Base-by-base conservation (phyloP, 169 alveolate genomes). In the Cryptosporidium ryanae region DNA sequence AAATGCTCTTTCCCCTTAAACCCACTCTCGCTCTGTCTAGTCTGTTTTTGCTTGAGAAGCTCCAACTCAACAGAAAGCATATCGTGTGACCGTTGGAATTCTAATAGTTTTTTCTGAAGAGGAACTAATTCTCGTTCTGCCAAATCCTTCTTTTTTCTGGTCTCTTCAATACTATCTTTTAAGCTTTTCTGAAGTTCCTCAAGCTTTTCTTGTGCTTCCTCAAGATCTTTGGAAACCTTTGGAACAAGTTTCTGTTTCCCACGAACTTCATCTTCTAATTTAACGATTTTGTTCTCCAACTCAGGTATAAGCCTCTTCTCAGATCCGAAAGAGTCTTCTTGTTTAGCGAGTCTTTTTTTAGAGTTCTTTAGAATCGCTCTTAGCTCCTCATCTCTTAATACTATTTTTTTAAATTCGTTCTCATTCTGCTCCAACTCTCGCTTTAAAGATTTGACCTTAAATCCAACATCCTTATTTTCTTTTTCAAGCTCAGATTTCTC, bases 321-420 rank as follows among this genome's bases (percentile, higher is more conserved):
- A 23, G 10, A 18, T 44, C 46, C 71, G 13, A 23, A 32, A 5
- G 48, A 44, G 32, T 76, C 76, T 23, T 76, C 71, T 89, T 31
- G 76, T 43, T 31, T 65, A 38, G 50, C 10, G 18, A 82, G 94
- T 82, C 94, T 92, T 76, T 61, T 92, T 92, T 89, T 93, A 90
- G 59, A 94, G 91, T 76, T 92, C 91, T 43, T 92, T 90, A 29
- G 92, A 92, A 25, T 92, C 44, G 90, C 91, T 54, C 95, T 90
- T 59, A 93, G 82, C 32, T 94, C 95, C 65, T 94, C 96, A 67
- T 94, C 96, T 34, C 81, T 82, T 15, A 84, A 81, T 6, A 90
- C 65, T 66, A 93, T 54, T 21, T 66, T 34, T 68, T 94, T 91
- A 61, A 95, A 91, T 64, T 91, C 94, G 52, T 81, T 93, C 25